Conservation (phyloP, 2,329 filamentous ascomycete genomes). For the Neonectria sp. region DNA sequence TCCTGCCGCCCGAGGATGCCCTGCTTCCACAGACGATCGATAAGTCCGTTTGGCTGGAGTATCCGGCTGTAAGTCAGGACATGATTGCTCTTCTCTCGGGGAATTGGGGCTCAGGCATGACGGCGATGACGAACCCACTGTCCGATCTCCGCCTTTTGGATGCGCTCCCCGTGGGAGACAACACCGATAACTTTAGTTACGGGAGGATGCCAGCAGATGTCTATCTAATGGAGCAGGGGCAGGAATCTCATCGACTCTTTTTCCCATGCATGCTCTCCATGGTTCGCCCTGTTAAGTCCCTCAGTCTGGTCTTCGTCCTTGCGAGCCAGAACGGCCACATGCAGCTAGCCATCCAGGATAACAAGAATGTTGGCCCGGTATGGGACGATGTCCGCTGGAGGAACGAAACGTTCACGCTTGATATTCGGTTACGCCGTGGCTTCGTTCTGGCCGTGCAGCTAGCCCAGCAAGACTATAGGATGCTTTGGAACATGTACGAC, state of each 20-base stretch:
- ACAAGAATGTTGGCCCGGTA: slow-evolving; percentile 76
- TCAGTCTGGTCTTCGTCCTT: slow-evolving; percentile 79
- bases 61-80: slow-evolving; percentile 81
- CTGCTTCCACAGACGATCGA: slow-evolving; percentile 85
- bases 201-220: slow-evolving; percentile 83
- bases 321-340: slow-evolving; percentile 86
- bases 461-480: slow-evolving; percentile 82
- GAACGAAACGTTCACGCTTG: slow-evolving; percentile 74
- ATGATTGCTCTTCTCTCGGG: slow-evolving; percentile 80
- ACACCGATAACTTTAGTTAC: slow-evolving; percentile 81
- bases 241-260: slow-evolving; percentile 76
- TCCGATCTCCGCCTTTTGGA: slow-evolving; percentile 72
- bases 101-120: slow-evolving; percentile 65
- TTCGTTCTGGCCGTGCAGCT: slow-evolving; percentile 82
- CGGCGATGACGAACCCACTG: slow-evolving; percentile 62
- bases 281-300: slow-evolving; percentile 77
- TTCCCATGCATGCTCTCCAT: slow-evolving; percentile 85
- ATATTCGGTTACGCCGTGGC: slow-evolving; percentile 80
- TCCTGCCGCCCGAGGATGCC: slow-evolving; percentile 79
- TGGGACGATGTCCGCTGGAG: slow-evolving; percentile 91
- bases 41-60: slow-evolving; percentile 85
- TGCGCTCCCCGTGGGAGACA: slow-evolving; percentile 84
- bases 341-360: slow-evolving; percentile 80
- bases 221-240: slow-evolving; percentile 80
- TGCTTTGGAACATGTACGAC: slow-evolving; percentile 87